phyloP scores from a whole-genome alignment of 768 basidiomycete genomes.

The Tricholoma bakamatsutake region DNA sequence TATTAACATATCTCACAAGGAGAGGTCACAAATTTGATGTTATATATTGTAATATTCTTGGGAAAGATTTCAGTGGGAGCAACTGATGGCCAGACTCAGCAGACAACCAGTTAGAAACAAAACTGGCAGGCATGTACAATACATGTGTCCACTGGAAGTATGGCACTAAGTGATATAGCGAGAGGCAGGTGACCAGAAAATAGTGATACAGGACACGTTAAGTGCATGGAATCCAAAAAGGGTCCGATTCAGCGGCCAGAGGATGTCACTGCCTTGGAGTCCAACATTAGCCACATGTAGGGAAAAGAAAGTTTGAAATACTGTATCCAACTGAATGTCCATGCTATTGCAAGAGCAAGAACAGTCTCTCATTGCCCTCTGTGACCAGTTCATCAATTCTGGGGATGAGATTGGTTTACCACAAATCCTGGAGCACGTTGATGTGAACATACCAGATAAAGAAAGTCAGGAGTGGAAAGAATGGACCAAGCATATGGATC shows the following conservation, averaged over 20 bases:
- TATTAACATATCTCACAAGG: conserved; percentile 3
- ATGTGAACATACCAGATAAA: conserved; percentile 3
- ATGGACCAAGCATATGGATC: conserved; percentile 15
- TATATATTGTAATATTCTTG: conserved; percentile 3
- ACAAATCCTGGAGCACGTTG: neutral
- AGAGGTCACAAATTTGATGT: neutral
- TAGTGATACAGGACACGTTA: no score
- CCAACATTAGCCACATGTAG: no score
- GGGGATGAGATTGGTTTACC: neutral
- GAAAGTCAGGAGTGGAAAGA: conserved; percentile 10
- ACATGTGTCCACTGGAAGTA: no score
- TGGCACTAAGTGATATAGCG: no score
- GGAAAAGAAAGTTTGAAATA: no score
- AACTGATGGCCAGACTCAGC: conserved; percentile 1
- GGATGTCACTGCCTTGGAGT: no score
- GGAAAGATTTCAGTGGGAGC: neutral
- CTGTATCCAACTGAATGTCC: no score
- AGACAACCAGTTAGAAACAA: no score
- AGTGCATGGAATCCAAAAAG: no score
- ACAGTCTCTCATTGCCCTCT: neutral
- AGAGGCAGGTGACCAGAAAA: no score
- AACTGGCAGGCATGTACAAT: no score
- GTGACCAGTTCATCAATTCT: conserved; percentile 2
- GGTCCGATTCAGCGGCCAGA: no score
- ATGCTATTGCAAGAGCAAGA: conserved; percentile 1